Evolutionary conservation across 805 yeast species (phyloP).

Genomic region (Wickerhamiella vanderwaltii): DNA sequence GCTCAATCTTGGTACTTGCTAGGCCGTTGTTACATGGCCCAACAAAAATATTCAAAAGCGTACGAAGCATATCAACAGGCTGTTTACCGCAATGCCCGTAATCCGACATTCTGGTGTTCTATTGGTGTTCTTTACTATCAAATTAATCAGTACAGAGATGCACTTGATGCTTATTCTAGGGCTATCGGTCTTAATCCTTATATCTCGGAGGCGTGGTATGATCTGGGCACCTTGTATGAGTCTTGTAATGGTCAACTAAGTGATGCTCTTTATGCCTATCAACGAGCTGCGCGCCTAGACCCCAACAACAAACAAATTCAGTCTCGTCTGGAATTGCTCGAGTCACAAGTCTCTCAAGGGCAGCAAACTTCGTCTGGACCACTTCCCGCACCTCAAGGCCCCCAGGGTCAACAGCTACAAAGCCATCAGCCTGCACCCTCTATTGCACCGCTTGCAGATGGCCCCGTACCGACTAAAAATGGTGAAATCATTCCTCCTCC

Average conservation of each 20-base stretch:
- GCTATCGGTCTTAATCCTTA: conserved; percentile 94
- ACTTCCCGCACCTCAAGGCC: conserved; percentile 14
- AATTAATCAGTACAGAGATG: conserved; percentile 91
- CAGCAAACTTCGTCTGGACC: conserved; percentile 40
- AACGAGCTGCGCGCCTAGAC: conserved; percentile 89
- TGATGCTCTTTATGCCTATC: conserved; percentile 94
- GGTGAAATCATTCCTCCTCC: background rate
- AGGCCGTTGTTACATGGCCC: conserved; percentile 94
- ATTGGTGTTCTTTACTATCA: conserved; percentile 94
- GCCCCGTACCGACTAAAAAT: conserved; percentile 1
- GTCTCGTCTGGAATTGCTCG: conserved; percentile 76
- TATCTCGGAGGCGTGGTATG: conserved; percentile 97
- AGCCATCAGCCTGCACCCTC: conserved; percentile 9
- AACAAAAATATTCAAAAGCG: conserved; percentile 89
- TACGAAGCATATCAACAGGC: conserved; percentile 98
- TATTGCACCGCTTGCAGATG: conserved; percentile 7
- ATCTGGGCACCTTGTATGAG: conserved; percentile 90
- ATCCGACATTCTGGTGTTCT: conserved; percentile 96
- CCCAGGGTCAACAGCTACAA: conserved; percentile 13
- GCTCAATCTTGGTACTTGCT: conserved; percentile 96
- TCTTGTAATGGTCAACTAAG: conserved; percentile 91
- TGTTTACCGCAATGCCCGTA: conserved; percentile 89
- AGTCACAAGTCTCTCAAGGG: conserved; percentile 39
- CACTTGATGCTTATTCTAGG: conserved; percentile 92
- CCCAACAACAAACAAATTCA: conserved; percentile 91